These are phyloP conservation scores for Tetrapisispora arboricola DNA, from an alignment of 805 yeast species.

Conservation along the genomic window DNA sequence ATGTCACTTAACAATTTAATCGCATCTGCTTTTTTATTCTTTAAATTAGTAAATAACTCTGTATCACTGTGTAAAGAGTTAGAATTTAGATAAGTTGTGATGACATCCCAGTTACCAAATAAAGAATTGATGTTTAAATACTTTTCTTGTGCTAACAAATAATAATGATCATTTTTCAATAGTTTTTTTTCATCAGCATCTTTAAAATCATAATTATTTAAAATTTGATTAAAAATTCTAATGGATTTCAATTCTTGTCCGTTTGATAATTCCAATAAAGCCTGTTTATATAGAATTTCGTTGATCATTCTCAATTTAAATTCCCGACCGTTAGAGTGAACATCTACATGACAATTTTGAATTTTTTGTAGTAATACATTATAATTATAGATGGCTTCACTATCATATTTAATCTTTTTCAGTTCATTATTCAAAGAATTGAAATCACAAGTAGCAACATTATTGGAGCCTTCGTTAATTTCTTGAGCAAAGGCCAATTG, in stretches of 20 bases:
- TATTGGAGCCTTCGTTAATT: no score
- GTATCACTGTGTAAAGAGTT: no score
- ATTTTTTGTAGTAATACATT: background rate
- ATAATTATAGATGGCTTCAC: background rate
- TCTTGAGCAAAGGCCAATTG: background rate
- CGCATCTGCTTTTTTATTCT: slow-evolving; percentile 2
- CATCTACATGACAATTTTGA: background rate
- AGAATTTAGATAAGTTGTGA: no score
- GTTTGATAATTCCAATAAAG: slow-evolving; percentile 48
- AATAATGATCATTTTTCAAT: slow-evolving; percentile 14
- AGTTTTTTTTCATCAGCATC: background rate
- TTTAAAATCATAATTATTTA: slow-evolving; percentile 5
- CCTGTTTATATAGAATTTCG: slow-evolving; percentile 46
- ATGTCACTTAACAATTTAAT: background rate
- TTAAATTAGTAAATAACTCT: slow-evolving; percentile 9
- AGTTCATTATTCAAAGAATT: background rate
- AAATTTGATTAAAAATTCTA: slow-evolving; percentile 36
- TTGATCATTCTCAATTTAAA: slow-evolving; percentile 4
- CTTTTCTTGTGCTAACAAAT: slow-evolving; percentile 40
- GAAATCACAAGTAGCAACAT: background rate
- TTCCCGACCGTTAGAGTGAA: background rate
- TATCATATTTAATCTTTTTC: slow-evolving; percentile 1
- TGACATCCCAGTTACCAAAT: slow-evolving; percentile 39
- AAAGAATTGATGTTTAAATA: slow-evolving; percentile 40
- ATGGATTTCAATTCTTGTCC: slow-evolving; percentile 49